phyloP scores from a whole-genome alignment of 2,329 filamentous ascomycete genomes.

The Cylindrodendrum hubeiense region DNA sequence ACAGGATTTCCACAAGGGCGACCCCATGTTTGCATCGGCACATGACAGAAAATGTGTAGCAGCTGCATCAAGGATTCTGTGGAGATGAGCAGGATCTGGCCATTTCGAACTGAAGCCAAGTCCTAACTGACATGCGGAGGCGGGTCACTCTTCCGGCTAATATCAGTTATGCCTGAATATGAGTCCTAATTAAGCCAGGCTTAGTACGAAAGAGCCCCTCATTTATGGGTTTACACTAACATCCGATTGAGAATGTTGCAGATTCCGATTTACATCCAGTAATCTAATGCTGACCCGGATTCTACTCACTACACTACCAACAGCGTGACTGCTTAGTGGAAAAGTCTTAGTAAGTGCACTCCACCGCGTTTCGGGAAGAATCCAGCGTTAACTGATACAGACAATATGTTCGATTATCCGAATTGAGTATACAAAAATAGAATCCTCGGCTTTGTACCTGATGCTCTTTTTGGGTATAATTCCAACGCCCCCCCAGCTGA shows the following conservation, averaged over 20 bases:
- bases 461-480: no score
- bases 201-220: not conserved
- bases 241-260: not conserved
- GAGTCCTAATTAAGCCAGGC: not conserved
- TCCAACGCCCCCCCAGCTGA: no score
- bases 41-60: not conserved
- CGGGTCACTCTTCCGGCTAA: not conserved
- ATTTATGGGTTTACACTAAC: not conserved
- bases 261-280: no score
- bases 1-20: not conserved
- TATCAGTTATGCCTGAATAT: not conserved
- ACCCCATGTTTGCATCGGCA: not conserved
- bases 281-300: no score
- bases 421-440: no score
- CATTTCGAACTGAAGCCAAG: not conserved
- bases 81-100: not conserved
- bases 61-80: not conserved
- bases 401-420: no score
- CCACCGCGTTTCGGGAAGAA: no score
- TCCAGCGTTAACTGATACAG: no score
- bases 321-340: no score
- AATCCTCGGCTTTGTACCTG: no score
- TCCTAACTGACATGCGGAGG: not conserved
- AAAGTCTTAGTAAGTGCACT: no score
- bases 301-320: no score